Evolutionary conservation across 2,329 filamentous ascomycete genomes (phyloP), one percentile per base, ranked within the genome.

Genomic region (Clonostachys rhizophaga): DNA sequence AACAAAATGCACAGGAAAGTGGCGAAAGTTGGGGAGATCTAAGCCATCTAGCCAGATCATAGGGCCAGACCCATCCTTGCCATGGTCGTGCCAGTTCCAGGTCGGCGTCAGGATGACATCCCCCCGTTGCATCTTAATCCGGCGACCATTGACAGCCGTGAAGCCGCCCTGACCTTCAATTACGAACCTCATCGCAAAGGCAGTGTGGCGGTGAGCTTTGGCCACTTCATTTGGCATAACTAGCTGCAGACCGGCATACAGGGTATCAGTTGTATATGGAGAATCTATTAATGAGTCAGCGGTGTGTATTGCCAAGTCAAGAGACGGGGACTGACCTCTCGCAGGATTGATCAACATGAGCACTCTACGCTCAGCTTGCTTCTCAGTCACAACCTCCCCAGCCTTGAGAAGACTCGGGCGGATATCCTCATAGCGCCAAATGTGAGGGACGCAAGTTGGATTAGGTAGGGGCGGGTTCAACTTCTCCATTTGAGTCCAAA

Each of bases 41-140:
- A 81, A 62, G 2, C 71, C 75, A 52, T 81, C 77, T 2, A 81
- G 67, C 77, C 77, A 81, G 47, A 81, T 76, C 68, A 79, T 74
- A 0, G 75, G 75, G 0, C 68, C 70, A 1, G 65, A 63, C 0
- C 75, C 72, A 18, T 80, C 72, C 41, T 80, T 80, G 68, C 43
- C 43, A 24, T 45, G 43, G 20, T 45, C 43, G 34, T 45, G 43
- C 43, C 43, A 45, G 18, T 45, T n/a, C 43, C 43, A 45, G 33
- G 13, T 72, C 0, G 76, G 77, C 0, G 76, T 81, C 4, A 80
- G 54, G 37, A 81, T 76, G 3, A 80, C 74, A 53, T 80, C 76
- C 16, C 76, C 71, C 1, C 66, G 62, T 18, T 67, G 54, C 73
- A 81, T 79, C 4, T 58, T 52, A 30, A 80, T 71, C 16, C 70